Percentiles rank a stretch among this genome's conserved stretches.
phyloP scores from a whole-genome alignment of 306 rosid genomes.

The Prunus dulcis region DNA sequence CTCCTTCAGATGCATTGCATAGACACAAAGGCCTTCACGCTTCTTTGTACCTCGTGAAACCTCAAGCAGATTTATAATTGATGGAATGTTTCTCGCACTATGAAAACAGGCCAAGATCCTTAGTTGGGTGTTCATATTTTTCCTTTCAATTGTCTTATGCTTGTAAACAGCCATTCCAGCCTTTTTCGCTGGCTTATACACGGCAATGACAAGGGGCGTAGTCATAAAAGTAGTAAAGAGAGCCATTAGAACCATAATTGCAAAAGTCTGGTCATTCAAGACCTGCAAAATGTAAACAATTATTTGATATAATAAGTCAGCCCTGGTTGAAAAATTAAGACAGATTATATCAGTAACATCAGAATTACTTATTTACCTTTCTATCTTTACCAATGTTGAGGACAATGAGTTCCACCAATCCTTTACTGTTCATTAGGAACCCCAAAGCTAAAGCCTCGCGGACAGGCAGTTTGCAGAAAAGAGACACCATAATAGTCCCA shows the following conservation, averaged over 20 bases:
- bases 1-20: conserved; percentile 85
- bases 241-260: conserved; percentile 92
- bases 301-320: not conserved
- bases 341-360: not conserved
- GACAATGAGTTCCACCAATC: conserved; percentile 86
- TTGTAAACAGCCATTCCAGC: conserved; percentile 45
- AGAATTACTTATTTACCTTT: conserved; percentile 41
- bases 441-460: conserved; percentile 72
- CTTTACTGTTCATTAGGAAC: conserved; percentile 84
- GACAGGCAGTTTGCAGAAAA: conserved; percentile 50
- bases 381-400: conserved; percentile 91
- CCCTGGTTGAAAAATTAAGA: not conserved
- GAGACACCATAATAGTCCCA: conserved; percentile 62
- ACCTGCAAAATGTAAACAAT: conserved; percentile 50
- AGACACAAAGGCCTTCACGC: conserved; percentile 57
- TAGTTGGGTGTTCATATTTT: conserved; percentile 48
- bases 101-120: conserved; percentile 72
- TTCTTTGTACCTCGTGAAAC: conserved; percentile 69
- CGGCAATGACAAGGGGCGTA: conserved; percentile 62
- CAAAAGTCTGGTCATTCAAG: conserved; percentile 87
- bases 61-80: conserved; percentile 70
- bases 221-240: conserved; percentile 80
- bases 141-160: conserved; percentile 55
- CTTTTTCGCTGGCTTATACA: conserved; percentile 62
- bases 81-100: conserved; percentile 59